A percentile compares a stretch with the other conserved stretches of the same genome.
Evolutionary conservation across 139 green algal species (phyloP).

Genomic region (Coelastrella sp.): DNA sequence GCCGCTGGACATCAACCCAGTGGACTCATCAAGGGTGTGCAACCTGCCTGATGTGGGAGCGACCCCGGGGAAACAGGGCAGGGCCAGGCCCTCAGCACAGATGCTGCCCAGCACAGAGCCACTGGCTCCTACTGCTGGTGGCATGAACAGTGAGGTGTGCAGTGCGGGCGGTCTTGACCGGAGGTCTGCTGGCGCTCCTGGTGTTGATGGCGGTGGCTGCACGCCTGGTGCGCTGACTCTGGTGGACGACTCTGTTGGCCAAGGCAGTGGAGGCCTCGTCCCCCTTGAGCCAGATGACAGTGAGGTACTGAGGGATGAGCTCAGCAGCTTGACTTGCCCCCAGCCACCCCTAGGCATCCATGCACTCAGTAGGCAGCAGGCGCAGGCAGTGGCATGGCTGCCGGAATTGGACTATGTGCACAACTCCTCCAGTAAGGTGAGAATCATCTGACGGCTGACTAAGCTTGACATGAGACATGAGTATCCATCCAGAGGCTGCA

Average conservation of each 20-base stretch:
- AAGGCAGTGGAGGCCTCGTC: conserved; percentile 12
- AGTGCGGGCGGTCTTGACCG: too few relatives aligned
- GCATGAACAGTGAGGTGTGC: too few relatives aligned
- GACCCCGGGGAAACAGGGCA: too few relatives aligned
- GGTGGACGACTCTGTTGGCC: not conserved
- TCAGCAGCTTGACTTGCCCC: conserved; percentile 28
- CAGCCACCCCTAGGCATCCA: conserved; percentile 40
- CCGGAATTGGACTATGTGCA: too few relatives aligned
- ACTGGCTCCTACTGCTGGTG: too few relatives aligned
- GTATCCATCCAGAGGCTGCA: too few relatives aligned
- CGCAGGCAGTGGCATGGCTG: conserved; percentile 15
- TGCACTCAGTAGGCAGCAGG: conserved; percentile 23
- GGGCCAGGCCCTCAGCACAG: not conserved
- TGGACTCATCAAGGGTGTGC: not conserved
- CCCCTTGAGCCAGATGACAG: conserved; percentile 1
- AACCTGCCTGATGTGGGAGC: conserved; percentile 1
- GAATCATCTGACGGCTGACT: too few relatives aligned
- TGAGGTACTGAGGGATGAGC: not conserved
- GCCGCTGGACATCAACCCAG: conserved; percentile 20
- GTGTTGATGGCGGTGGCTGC: not conserved
- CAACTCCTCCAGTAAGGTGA: too few relatives aligned
- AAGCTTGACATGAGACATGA: too few relatives aligned
- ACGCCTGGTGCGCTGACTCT: not conserved
- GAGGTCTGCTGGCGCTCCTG: not conserved
- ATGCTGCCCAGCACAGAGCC: not conserved